A percentile compares a stretch with the other conserved stretches of the same genome.
Evolutionary conservation across 1,284 basidiomycete species (phyloP).

Genomic region (Ganoderma leucocontextum): DNA sequence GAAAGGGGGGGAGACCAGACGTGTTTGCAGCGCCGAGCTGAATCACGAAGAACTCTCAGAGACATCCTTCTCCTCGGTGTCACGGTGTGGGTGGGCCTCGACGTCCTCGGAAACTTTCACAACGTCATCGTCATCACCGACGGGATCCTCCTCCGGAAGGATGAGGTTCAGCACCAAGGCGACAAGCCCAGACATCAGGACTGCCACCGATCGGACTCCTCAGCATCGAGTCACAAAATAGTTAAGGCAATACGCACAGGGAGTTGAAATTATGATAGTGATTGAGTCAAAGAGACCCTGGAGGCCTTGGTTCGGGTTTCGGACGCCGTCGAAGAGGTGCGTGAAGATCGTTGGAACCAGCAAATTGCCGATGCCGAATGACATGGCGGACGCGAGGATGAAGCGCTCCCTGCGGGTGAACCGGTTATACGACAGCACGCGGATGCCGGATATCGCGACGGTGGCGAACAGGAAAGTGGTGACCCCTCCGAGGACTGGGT

Average conservation of each 20-base stretch:
- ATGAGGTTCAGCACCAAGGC: slow-evolving; percentile 73
- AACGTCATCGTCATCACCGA: slow-evolving; percentile 44
- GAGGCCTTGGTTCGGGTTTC: slow-evolving; percentile 63
- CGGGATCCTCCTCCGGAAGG: slow-evolving; percentile 59
- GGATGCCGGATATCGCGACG: slow-evolving; percentile 64
- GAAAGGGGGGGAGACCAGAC: neutral
- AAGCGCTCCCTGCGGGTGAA: slow-evolving; percentile 83
- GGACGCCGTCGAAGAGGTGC: slow-evolving; percentile 74
- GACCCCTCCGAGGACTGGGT: slow-evolving; percentile 84
- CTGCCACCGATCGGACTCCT: slow-evolving; percentile 44
- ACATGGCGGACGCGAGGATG: slow-evolving; percentile 75
- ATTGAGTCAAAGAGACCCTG: slow-evolving; percentile 81
- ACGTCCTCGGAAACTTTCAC: slow-evolving; percentile 38
- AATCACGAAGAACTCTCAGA: neutral
- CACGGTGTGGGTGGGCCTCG: slow-evolving; percentile 37
- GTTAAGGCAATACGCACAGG: slow-evolving; percentile 59
- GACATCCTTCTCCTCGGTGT: slow-evolving; percentile 27
- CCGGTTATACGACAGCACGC: slow-evolving; percentile 71
- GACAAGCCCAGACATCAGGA: slow-evolving; percentile 72
- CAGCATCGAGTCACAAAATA: slow-evolving; percentile 6
- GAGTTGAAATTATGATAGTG: slow-evolving; percentile 80
- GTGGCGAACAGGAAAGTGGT: slow-evolving; percentile 76
- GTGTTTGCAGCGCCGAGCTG: neutral
- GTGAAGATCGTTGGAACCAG: slow-evolving; percentile 69
- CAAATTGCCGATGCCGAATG: slow-evolving; percentile 78